A percentile compares a stretch with the other conserved stretches of the same genome.
Conservation (phyloP, 495 filamentous ascomycete species). For the Endocarpon pusillum region DNA sequence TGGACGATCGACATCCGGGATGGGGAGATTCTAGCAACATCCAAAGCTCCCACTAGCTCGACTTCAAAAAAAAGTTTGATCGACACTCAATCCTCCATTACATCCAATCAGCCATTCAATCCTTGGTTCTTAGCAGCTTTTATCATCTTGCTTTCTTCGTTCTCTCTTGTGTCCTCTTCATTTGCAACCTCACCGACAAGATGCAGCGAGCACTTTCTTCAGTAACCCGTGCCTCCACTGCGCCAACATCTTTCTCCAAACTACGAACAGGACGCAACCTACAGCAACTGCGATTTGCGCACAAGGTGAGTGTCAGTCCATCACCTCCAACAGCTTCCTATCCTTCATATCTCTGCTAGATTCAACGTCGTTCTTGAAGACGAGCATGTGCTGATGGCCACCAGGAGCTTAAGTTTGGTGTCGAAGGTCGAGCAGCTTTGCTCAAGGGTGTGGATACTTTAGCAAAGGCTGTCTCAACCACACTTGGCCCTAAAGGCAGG, state of each 20-base stretch:
- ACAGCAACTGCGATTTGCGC: conserved; percentile 80
- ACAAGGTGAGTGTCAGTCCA: conserved; percentile 53
- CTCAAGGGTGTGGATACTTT: conserved; percentile 93
- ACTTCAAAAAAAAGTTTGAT: too few species aligned
- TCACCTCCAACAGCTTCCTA: conserved; percentile 6
- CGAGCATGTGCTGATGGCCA: conserved; percentile 4
- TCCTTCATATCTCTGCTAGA: too few species aligned
- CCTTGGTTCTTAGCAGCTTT: conserved; percentile 16
- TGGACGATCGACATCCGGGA: too few species aligned
- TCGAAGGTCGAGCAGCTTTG: conserved; percentile 76
- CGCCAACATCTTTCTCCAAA: conserved; percentile 25
- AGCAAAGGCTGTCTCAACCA: conserved; percentile 89
- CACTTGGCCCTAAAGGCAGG: conserved; percentile 90
- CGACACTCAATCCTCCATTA: conserved; percentile 10
- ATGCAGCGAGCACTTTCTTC: conserved; percentile 60
- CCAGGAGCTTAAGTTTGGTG: conserved; percentile 95
- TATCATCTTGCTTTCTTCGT: conserved; percentile 11
- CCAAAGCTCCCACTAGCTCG: too few species aligned
- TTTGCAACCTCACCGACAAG: conserved; percentile 13
- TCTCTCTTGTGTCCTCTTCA: conserved; percentile 15
- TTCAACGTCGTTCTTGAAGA: neutral
- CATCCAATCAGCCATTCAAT: conserved; percentile 4
- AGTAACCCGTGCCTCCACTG: conserved; percentile 8
- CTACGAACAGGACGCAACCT: conserved; percentile 36
- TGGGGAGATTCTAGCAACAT: too few species aligned